Base-by-base conservation (phyloP, 2,329 filamentous ascomycete genomes). In the Penicillium hesseltinei region DNA sequence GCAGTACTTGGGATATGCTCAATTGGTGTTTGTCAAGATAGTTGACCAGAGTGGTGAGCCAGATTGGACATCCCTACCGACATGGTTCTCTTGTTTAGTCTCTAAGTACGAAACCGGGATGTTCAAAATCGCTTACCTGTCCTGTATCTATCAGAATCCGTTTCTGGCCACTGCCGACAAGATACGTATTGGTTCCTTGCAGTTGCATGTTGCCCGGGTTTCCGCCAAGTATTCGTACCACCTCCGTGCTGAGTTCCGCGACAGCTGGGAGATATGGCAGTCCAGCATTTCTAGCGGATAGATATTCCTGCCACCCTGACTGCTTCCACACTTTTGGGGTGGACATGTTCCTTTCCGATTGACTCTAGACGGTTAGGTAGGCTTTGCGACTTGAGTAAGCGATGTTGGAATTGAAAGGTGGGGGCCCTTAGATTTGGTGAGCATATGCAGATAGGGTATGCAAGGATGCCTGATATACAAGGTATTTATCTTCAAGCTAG, bases 191-290 rank as follows among this genome's bases (percentile, higher is more conserved):
- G 5, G 73, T 74, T 1, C 75, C 75, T 66, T 76, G 73, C 23
- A 75, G 56, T 17, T 62, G 54, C 63, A 76, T 74, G 62, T 75
- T 73, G 9, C 78, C 77, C 0, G 76, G 66, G 50, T 80, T 80
- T 31, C 75, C 73, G 0, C 77, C 78, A 3, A 79, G 66, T 0
- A 80, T 59, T 1, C 77, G 74, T 7, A 78, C 57, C 0, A 79
- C 77, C 2, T 75, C 65, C 1, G 65, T 65, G 35, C 60, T 77
- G 51, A 80, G 54, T 38, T 75, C 64, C 54, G 77, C 70, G 0
- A 78, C 71, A 51, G 77, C 70, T 3, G 60, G 43, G 0, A 80
- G 46, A 9, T 63, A 27, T 2, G 77, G 77, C 0, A 80, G 62
- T 29, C 49, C 21, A 10, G 54, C 11, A 11, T 53, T 57, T 23